These are phyloP conservation scores for Jasminum sambac DNA, from an alignment of 257 asterid species.

Conservation along the genomic window DNA sequence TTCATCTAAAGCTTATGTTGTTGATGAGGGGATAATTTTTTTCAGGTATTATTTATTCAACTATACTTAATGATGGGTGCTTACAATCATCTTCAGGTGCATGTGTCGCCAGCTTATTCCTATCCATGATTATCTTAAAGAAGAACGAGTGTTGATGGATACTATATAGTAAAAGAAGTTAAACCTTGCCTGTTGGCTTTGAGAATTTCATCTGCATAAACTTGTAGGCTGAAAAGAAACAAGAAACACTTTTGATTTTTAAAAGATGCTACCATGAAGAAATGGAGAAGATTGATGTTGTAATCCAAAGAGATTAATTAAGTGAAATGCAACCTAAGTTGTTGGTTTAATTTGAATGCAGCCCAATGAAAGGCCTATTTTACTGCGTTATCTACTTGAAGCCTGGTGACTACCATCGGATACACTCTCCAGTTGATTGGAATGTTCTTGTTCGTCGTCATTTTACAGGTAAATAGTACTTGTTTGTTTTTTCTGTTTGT, in stretches of 20 bases:
- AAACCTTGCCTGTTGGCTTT: background rate
- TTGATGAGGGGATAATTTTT: background rate
- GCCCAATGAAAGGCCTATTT: constrained; percentile 84
- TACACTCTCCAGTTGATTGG: constrained; percentile 98
- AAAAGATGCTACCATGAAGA: background rate
- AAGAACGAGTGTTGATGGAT: background rate
- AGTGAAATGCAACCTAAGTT: constrained; percentile 3
- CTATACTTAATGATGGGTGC: background rate
- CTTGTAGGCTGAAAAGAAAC: background rate
- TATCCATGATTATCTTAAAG: background rate
- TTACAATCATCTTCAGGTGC: background rate
- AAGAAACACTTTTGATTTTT: background rate
- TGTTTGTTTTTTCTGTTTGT: background rate
- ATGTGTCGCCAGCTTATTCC: background rate
- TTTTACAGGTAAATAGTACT: constrained; percentile 63
- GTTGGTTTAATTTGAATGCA: constrained; percentile 40
- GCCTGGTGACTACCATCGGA: constrained; percentile 97
- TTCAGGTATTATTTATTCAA: background rate
- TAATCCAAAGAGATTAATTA: background rate
- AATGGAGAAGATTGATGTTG: background rate
- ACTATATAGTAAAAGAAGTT: background rate
- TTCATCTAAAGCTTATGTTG: background rate
- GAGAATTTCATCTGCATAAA: background rate
- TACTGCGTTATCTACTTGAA: constrained; percentile 95
- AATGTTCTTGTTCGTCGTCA: constrained; percentile 72